Evolutionary conservation across 164 flowering plant genomes (phyloP).

Genomic region (Vitis cinerea): DNA sequence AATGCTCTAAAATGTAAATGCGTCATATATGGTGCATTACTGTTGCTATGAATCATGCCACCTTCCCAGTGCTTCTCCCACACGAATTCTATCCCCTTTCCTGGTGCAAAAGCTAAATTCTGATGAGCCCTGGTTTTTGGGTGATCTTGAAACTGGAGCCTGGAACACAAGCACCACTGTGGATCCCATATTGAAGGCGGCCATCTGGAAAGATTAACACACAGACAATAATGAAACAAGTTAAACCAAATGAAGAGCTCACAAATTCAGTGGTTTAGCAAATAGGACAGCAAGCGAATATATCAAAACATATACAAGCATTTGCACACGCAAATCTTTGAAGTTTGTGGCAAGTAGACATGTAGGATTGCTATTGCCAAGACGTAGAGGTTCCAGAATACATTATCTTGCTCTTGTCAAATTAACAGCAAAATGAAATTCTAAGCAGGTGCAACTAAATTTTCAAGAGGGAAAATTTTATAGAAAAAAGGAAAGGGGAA

Average conservation of each 20-base stretch:
- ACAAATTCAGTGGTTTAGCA: background rate
- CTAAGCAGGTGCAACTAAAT: too few species aligned
- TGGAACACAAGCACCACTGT: slow-evolving; percentile 92
- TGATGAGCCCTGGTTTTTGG: slow-evolving; percentile 30
- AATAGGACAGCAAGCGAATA: too few species aligned
- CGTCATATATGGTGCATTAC: too few species aligned
- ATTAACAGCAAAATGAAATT: background rate
- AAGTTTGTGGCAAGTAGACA: too few species aligned
- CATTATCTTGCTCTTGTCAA: background rate
- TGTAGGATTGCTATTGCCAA: too few species aligned
- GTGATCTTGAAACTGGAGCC: slow-evolving; percentile 55
- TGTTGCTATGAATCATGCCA: too few species aligned
- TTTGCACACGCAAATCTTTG: too few species aligned
- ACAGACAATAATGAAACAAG: background rate
- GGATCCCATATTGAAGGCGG: slow-evolving; percentile 95
- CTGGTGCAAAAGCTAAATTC: slow-evolving; percentile 61
- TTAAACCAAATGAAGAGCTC: background rate
- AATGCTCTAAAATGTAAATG: too few species aligned
- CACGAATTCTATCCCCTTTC: slow-evolving; percentile 65
- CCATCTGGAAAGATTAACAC: slow-evolving; percentile 49
- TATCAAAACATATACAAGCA: too few species aligned
- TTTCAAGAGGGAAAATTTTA: too few species aligned
- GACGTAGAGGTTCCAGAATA: background rate
- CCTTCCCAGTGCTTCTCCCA: slow-evolving; percentile 59
- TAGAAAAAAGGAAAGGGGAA: background rate